A percentile compares a stretch with the other conserved stretches of the same genome.
These are phyloP conservation scores for Salix koriyanagi DNA, from an alignment of 345 rosid genomes.

Conservation along the genomic window DNA sequence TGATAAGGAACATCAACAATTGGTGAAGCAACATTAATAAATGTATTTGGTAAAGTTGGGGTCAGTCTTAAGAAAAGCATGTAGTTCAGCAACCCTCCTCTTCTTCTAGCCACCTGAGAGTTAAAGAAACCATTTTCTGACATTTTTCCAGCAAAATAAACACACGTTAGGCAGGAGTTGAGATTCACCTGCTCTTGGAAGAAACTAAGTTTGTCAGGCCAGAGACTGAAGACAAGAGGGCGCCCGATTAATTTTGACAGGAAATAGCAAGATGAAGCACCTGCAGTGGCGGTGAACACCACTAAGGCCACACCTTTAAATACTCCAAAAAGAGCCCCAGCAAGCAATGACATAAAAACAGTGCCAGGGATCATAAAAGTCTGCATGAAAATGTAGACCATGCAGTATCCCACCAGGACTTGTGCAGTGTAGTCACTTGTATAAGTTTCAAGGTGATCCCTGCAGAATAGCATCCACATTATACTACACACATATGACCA, in stretches of 20 bases:
- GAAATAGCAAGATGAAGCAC: conserved; percentile 93
- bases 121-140: conserved; percentile 8
- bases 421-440: conserved; percentile 83
- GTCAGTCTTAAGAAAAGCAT: conserved; percentile 89
- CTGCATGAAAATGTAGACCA: conserved; percentile 85
- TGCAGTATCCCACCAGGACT: conserved; percentile 75
- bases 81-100: conserved; percentile 62
- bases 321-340: conserved; percentile 89
- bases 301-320: conserved; percentile 82
- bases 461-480: conserved; percentile 25
- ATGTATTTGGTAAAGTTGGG: conserved; percentile 88
- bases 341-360: conserved; percentile 90
- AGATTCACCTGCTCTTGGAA: conserved; percentile 79
- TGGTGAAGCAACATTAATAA: conserved; percentile 90
- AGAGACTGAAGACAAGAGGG: conserved; percentile 69
- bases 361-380: conserved; percentile 96
- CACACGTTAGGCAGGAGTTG: conserved; percentile 1
- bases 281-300: conserved; percentile 83
- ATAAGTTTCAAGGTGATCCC: conserved; percentile 83
- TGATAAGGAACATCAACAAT: conserved; percentile 86
- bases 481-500: neutral
- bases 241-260: conserved; percentile 78
- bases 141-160: neutral
- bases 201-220: conserved; percentile 88
- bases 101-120: conserved; percentile 73